phyloP scores from a whole-genome alignment of 75 land plant genomes.

The Sequoia sempervirens region DNA sequence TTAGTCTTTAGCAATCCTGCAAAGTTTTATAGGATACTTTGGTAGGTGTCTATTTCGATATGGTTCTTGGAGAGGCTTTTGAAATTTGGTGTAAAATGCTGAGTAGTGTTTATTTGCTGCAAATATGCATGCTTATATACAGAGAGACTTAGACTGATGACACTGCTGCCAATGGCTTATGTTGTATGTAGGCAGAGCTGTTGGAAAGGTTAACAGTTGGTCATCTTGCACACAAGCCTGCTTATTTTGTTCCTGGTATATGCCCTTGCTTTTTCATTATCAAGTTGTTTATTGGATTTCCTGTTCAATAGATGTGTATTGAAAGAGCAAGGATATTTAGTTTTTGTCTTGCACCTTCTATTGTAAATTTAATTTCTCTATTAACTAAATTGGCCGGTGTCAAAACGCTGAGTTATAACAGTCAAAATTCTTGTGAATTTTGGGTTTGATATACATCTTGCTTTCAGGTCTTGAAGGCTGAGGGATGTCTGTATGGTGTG shows the following conservation, averaged over 20 bases:
- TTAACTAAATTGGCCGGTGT: background rate
- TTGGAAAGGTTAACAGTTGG: slow-evolving; percentile 72
- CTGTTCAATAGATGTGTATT: background rate
- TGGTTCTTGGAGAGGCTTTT: background rate
- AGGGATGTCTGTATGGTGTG: background rate
- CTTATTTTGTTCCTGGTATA: slow-evolving; percentile 94
- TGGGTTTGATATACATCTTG: background rate
- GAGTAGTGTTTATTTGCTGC: background rate
- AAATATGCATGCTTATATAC: background rate
- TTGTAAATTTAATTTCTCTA: background rate
- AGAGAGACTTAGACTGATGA: background rate
- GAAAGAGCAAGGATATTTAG: background rate
- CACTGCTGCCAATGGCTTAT: background rate
- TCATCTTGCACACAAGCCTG: slow-evolving; percentile 89
- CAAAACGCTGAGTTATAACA: background rate
- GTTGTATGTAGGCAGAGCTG: slow-evolving; percentile 66
- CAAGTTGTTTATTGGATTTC: background rate
- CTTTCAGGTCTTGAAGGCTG: background rate
- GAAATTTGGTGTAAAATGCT: background rate
- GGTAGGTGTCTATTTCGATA: background rate
- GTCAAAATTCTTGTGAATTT: background rate
- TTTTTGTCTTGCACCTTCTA: background rate
- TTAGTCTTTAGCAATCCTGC: background rate
- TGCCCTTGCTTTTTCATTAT: slow-evolving; percentile 2
- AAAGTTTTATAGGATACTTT: background rate